phyloP scores from a whole-genome alignment of 768 basidiomycete genomes.

The Calocera viscosa region DNA sequence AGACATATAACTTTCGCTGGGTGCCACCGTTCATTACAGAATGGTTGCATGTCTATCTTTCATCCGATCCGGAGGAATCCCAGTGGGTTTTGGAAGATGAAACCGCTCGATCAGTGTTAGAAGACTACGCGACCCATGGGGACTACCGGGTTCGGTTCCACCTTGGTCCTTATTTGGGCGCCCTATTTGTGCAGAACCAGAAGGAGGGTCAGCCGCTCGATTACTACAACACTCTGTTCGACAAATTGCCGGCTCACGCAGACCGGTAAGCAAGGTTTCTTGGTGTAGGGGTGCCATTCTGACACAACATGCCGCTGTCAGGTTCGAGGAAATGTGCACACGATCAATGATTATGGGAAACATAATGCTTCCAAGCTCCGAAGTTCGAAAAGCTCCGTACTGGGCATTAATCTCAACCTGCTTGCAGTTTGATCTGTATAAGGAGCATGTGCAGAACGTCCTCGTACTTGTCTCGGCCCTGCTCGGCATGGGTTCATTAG shows the following conservation, averaged over 20 bases:
- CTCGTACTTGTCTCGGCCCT: conserved; percentile 50
- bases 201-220: background rate
- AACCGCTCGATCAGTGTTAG: background rate
- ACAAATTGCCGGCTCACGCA: background rate
- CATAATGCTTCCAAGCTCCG: conserved; percentile 65
- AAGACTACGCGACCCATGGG: background rate
- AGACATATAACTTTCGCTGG: background rate
- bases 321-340: conserved; percentile 65
- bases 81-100: background rate
- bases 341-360: conserved; percentile 60
- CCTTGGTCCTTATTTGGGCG: background rate
- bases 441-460: conserved; percentile 31
- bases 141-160: background rate
- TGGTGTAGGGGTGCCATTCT: background rate
- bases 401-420: conserved; percentile 76
- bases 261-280: background rate
- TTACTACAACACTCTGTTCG: background rate
- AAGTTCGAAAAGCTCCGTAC: conserved; percentile 66
- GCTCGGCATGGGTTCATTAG: conserved; percentile 49
- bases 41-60: background rate
- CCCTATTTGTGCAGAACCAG: background rate
- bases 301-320: conserved; percentile 23
- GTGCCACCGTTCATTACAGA: background rate
- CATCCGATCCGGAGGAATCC: background rate
- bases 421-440: conserved; percentile 27